Base-by-base conservation (phyloP, 2,329 filamentous ascomycete species). In the Phialophora tarda region DNA sequence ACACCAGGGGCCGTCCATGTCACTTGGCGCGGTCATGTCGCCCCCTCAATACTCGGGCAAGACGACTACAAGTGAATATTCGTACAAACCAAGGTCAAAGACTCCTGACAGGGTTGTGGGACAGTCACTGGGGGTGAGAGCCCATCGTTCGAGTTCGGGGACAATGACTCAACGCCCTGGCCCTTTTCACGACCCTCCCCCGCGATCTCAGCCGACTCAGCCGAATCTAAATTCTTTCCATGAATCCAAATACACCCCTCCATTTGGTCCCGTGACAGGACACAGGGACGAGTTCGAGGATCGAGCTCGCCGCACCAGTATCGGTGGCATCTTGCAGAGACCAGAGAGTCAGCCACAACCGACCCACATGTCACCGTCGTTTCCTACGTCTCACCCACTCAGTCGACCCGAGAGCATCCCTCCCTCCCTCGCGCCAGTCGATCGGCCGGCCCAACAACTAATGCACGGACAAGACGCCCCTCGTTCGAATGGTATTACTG, bases 61-160 rank as follows among this genome's bases (percentile, higher is more conserved):
- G 71, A 79, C 74, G 71, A 78, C 83, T 2, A 80, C 83, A 0
- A 78, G 86, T 67, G 88, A 91, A 21, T 89, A 90, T 71, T 81
- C 80, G 59, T 82, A 84, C 4, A 89, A 85, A 75, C 84, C 89
- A 68, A 83, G 89, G 67, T 90, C 90, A 2, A 88, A 91, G 65
- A 92, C 90, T 0, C 90, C 90, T n/a, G 90, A 92, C 53, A 26
- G 76, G 74, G 44, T 75, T 72, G 62, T 73, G 71, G 51, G 73
- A 72, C 12, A 77, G 74, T 34, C 75, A 73, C 26, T 84, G 73
- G 79, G 78, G 8, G 23, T 48, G 26, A 69, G 63, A 26, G 68
- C 32, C 75, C 77, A 70, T 44, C 68, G 72, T 58, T 71, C 72
- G 24, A 71, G 66, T 53, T 73, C 71, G n/a, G 71, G 70, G 24